Base-by-base conservation (phyloP, 257 asterid species). In the Solanum chmielewskii region DNA sequence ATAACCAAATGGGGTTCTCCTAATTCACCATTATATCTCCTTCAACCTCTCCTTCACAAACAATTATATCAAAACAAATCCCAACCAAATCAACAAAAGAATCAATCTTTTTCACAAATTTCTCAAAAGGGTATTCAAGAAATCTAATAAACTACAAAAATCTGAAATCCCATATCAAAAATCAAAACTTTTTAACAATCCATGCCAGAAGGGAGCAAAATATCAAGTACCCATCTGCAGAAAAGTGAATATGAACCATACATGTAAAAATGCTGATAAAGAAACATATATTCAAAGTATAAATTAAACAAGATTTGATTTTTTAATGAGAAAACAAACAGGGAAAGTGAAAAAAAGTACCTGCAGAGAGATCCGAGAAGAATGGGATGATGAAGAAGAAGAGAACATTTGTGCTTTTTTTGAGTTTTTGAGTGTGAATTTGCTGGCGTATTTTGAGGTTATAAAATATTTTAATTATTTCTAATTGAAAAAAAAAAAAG, bases 301-400 rank as follows among this genome's bases (percentile, higher is more conserved):
- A 45, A 47, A 9, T 8, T 9, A 18, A 5, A 20, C 41, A 80
- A 47, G 68, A 49, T 80, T 80, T 80, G 69, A 47, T 80, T 49
- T 37, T 75, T 75, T 21, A 23, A 11, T 47, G 11, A 37, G 42
- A n/a, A 7, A 45, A 7, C 23, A 47, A 86, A 37, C 20, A 49
- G 68, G 29, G 10, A 70, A 39, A 33, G 73, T 73, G 37, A 25
- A 86, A 66, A 31, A 33, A 74, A 52, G 70, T 71, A 86, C 81
- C 83, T 86, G 60, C 74, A 52, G 29, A 70, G 88, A 86, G 85
- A 86, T 86, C 88, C 88, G 44, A 86, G 83, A 86, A 73, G 88
- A 15, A 69, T n/a, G 88, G 84, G 76, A 37, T 4, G 84, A 21
- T 33, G 52, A 80, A 33, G 64, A 84, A 42, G 85, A 49, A 80